Conservation (phyloP, 2,329 filamentous ascomycete genomes). For the Clarireedia monteithiana region DNA sequence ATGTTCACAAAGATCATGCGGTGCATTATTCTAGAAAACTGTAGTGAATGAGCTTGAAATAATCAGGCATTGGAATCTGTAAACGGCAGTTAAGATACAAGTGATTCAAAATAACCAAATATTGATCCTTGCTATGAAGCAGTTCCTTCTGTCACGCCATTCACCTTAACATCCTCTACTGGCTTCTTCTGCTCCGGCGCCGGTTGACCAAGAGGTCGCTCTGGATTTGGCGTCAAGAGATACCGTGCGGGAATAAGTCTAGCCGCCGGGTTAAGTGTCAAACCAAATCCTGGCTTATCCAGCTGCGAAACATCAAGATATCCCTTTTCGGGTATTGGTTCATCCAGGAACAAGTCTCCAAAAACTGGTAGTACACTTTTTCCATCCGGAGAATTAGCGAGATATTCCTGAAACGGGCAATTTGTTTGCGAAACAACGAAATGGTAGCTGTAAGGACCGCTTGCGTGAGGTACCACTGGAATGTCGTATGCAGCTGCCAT, state of each 20-base stretch:
- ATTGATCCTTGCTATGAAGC: conserved; percentile 10
- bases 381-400: conserved; percentile 87
- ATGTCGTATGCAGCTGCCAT: conserved; percentile 91
- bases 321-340: conserved; percentile 79
- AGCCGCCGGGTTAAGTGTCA: conserved; percentile 71
- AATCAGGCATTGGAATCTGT: background rate
- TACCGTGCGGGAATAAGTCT: conserved; percentile 70
- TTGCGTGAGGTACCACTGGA: conserved; percentile 90
- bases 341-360: conserved; percentile 81
- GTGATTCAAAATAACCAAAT: background rate
- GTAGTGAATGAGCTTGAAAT: background rate
- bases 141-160: conserved; percentile 23
- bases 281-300: conserved; percentile 84
- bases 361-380: conserved; percentile 88
- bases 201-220: conserved; percentile 33
- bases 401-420: conserved; percentile 91
- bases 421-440: conserved; percentile 92
- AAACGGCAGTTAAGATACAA: background rate
- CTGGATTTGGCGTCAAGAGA: conserved; percentile 61
- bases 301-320: conserved; percentile 72
- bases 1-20: background rate
- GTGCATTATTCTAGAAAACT: background rate
- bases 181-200: conserved; percentile 13
- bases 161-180: conserved; percentile 30
- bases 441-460: conserved; percentile 90